These are phyloP conservation scores for Candida ficus DNA, from an alignment of 805 yeast species.

Conservation along the genomic window DNA sequence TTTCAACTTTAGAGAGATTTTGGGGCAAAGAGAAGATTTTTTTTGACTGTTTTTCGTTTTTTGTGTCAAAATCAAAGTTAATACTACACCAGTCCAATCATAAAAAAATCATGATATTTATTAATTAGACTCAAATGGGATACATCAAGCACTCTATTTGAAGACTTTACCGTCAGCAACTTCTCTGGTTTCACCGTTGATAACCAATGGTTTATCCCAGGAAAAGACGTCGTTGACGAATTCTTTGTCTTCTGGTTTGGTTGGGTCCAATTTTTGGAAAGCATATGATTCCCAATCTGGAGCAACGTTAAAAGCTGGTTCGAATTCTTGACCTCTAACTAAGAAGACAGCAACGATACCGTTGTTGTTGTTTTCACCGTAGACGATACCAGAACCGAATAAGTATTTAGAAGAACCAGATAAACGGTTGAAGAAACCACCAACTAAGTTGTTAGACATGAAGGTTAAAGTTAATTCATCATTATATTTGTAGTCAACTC, in stretches of 20 bases:
- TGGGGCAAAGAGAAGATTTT: too few species aligned
- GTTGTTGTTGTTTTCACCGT: constrained; percentile 98
- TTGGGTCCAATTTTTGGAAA: constrained; percentile 76
- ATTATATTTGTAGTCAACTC: constrained; percentile 94
- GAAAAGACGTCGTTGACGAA: constrained; percentile 92
- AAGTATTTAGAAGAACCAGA: constrained; percentile 87
- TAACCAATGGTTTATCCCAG: constrained; percentile 90
- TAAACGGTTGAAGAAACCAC: constrained; percentile 97
- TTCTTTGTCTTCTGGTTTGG: constrained; percentile 70
- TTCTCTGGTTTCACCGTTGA: constrained; percentile 77
- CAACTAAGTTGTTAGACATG: constrained; percentile 97
- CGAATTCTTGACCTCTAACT: constrained; percentile 89
- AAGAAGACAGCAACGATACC: constrained; percentile 95
- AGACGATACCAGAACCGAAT: constrained; percentile 91
- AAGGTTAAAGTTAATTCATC: constrained; percentile 95
- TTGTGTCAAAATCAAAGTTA: too few species aligned
- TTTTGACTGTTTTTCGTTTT: too few species aligned
- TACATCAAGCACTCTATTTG: constrained; percentile 47
- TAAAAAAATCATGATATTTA: constrained; percentile 1
- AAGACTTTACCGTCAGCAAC: constrained; percentile 97
- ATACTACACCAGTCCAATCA: too few species aligned
- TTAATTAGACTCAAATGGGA: not conserved
- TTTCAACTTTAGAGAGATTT: too few species aligned
- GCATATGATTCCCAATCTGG: constrained; percentile 98
- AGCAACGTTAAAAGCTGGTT: constrained; percentile 95